phyloP scores from a whole-genome alignment of 2,329 filamentous ascomycete species.

The Colletotrichum noveboracense region DNA sequence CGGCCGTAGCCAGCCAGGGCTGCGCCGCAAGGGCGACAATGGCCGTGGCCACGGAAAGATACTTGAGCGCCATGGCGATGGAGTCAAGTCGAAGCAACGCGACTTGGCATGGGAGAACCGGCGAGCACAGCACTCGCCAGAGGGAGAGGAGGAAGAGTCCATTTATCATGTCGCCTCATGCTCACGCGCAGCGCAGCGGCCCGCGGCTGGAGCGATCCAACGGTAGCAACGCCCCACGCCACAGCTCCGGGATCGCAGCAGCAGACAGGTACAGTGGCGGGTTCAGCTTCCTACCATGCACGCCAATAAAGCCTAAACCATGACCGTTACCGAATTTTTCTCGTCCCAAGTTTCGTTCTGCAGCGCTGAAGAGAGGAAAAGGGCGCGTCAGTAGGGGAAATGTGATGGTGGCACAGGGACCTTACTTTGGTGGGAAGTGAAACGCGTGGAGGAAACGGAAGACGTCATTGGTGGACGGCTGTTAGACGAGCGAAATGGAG shows the following conservation, averaged over 20 bases:
- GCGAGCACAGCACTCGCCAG: neutral
- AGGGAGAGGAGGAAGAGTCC: neutral
- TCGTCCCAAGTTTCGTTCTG: neutral
- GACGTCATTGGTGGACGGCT: slow-evolving; percentile 1
- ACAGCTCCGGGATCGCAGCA: neutral
- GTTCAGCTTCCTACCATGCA: neutral
- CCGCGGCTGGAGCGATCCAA: neutral
- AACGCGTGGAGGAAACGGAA: slow-evolving; percentile 7
- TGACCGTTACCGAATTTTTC: neutral
- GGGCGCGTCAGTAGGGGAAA: neutral
- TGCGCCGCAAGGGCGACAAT: slow-evolving; percentile 3
- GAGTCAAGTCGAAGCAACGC: neutral
- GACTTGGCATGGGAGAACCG: slow-evolving; percentile 9
- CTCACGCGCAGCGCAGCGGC: neutral
- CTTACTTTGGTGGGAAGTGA: no score
- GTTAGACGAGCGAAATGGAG: neutral
- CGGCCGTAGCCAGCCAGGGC: neutral
- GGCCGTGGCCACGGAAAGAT: slow-evolving; percentile 6
- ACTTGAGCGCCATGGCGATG: slow-evolving; percentile 8
- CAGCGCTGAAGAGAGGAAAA: neutral
- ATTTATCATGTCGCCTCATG: slow-evolving; percentile 15
- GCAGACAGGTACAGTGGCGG: neutral
- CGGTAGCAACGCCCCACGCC: neutral
- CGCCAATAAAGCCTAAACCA: neutral
- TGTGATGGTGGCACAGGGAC: neutral